Percentiles rank a stretch among this genome's conserved stretches.
Evolutionary conservation across 306 rosid species (phyloP).

Genomic region (Malus asiatica): DNA sequence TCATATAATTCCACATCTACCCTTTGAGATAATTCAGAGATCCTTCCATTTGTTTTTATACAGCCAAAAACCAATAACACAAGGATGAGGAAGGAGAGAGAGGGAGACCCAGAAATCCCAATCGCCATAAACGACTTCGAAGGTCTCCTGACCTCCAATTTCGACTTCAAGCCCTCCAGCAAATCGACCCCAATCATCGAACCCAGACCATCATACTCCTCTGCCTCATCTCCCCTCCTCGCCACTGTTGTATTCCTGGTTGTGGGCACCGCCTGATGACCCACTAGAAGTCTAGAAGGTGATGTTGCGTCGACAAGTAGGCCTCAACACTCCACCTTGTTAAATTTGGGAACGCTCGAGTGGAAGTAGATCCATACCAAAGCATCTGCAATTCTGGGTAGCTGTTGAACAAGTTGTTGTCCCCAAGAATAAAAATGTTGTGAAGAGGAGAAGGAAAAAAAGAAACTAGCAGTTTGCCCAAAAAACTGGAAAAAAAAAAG

Average conservation of each 20-base stretch:
- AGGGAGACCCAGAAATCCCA: background rate
- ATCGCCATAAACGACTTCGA: conserved; percentile 79
- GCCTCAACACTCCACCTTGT: conserved; percentile 86
- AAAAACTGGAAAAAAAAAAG: too few species aligned
- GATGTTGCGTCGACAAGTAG: conserved; percentile 51
- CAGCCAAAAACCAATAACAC: background rate
- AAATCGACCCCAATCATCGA: conserved; percentile 58
- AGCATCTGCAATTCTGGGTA: conserved; percentile 62
- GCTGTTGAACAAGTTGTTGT: conserved; percentile 45
- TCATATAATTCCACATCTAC: background rate
- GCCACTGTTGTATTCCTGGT: background rate
- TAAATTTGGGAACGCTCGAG: conserved; percentile 67
- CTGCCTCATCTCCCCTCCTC: background rate
- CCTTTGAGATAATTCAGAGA: background rate
- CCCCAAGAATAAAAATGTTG: conserved; percentile 22
- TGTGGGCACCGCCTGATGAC: conserved; percentile 13
- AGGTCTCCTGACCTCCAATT: conserved; percentile 66
- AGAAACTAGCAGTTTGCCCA: too few species aligned
- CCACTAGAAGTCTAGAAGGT: background rate
- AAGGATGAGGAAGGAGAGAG: background rate
- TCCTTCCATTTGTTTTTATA: background rate
- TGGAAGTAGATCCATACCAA: conserved; percentile 76
- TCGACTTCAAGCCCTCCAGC: conserved; percentile 68
- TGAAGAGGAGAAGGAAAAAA: too few species aligned
- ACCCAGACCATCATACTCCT: too few species aligned